Evolutionary conservation across 208 protist genomes (phyloP).

Genomic region (Leishmania aethiopica): DNA sequence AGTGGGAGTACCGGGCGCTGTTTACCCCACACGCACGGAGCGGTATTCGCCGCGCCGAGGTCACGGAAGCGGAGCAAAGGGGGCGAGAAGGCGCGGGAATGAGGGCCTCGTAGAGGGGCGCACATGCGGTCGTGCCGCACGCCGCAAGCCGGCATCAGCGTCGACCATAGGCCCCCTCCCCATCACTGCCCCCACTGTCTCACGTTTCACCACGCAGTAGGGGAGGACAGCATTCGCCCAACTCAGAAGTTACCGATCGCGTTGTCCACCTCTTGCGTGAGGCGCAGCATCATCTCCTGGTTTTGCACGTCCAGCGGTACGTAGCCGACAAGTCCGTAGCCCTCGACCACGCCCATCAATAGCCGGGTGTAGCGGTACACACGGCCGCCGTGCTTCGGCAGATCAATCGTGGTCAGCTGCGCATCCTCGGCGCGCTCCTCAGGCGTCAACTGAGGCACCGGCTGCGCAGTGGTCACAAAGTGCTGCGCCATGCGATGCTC

Average conservation of each 20-base stretch:
- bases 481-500: slow-evolving; percentile 50
- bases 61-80: not conserved
- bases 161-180: not conserved
- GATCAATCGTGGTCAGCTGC: slow-evolving; percentile 33
- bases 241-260: slow-evolving; percentile 75
- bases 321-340: slow-evolving; percentile 95
- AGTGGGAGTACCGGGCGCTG: not conserved
- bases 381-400: slow-evolving; percentile 65
- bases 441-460: slow-evolving; percentile 28
- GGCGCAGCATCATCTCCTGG: slow-evolving; percentile 84
- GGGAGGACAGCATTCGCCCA: too few species aligned
- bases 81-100: too few species aligned
- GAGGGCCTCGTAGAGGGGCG: not conserved
- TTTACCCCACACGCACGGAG: not conserved
- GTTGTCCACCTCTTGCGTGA: slow-evolving; percentile 87
- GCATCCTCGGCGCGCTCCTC: slow-evolving; percentile 59
- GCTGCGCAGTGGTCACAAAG: slow-evolving; percentile 31
- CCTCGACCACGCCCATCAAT: slow-evolving; percentile 93
- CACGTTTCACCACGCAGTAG: not conserved
- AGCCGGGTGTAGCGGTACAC: slow-evolving; percentile 80
- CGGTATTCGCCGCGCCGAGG: not conserved
- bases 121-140: not conserved
- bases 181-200: not conserved
- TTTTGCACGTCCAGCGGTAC: slow-evolving; percentile 86
- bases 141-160: not conserved